Evolutionary conservation across 371 early-diverging fungal species (phyloP).

Genomic region (Mucor saturninus): DNA sequence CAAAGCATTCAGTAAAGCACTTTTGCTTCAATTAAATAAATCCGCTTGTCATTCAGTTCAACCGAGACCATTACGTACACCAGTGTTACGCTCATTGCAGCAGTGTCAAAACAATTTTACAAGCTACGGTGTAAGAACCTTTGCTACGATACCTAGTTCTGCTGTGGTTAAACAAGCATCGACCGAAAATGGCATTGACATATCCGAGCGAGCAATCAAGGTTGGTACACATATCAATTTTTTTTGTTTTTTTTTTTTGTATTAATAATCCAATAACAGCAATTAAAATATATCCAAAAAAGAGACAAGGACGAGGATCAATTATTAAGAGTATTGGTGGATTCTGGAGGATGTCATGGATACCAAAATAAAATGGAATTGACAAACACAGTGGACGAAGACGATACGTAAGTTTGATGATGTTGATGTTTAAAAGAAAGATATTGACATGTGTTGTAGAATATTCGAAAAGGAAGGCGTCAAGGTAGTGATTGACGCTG

Average conservation of each 20-base stretch:
- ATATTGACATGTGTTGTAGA: constrained; percentile 39
- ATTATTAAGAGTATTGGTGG: constrained; percentile 82
- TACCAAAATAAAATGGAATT: constrained; percentile 93
- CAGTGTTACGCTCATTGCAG: not conserved
- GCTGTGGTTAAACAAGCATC: constrained; percentile 32
- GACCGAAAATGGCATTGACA: constrained; percentile 38
- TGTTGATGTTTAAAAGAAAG: not conserved
- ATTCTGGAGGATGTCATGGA: constrained; percentile 96
- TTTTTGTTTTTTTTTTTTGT: not conserved
- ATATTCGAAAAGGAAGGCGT: constrained; percentile 85
- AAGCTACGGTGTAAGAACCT: not conserved
- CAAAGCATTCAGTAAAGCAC: constrained; percentile 11
- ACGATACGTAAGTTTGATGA: constrained; percentile 65
- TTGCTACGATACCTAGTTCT: constrained; percentile 14
- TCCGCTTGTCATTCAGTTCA: not conserved
- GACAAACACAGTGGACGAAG: constrained; percentile 69
- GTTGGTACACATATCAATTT: constrained; percentile 21
- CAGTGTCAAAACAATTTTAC: not conserved
- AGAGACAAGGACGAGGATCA: constrained; percentile 63
- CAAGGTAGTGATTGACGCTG: constrained; percentile 78
- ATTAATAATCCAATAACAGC: constrained; percentile 46
- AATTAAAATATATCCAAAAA: constrained; percentile 65
- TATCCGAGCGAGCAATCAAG: constrained; percentile 49
- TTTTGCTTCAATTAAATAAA: constrained; percentile 4
- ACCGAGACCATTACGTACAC: not conserved